These are phyloP conservation scores for Sonneratia alba DNA, from an alignment of 345 rosid genomes.

Conservation along the genomic window DNA sequence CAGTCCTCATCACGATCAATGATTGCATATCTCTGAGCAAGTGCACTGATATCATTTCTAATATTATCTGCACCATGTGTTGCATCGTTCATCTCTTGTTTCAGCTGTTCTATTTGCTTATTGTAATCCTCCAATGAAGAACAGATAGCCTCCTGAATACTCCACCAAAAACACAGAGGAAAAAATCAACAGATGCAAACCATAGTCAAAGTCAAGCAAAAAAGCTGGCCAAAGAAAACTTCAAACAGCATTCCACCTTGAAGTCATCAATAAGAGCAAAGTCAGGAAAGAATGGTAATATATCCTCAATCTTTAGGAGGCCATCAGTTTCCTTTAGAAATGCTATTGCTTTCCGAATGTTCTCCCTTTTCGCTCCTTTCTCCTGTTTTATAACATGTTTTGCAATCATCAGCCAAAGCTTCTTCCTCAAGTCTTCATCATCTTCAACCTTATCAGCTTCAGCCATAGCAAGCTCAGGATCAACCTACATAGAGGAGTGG, in stretches of 20 bases:
- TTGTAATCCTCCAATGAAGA: slow-evolving; percentile 94
- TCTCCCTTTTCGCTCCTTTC: slow-evolving; percentile 94
- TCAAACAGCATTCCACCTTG: slow-evolving; percentile 37
- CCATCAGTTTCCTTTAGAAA: slow-evolving; percentile 99
- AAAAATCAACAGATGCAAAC: not conserved
- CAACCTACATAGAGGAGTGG: slow-evolving; percentile 45
- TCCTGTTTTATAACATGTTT: slow-evolving; percentile 93
- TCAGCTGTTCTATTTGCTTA: slow-evolving; percentile 85
- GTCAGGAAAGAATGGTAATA: slow-evolving; percentile 97
- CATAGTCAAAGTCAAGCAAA: not conserved
- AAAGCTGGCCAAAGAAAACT: not conserved
- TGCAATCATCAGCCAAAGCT: slow-evolving; percentile 98
- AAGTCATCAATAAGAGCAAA: slow-evolving; percentile 98
- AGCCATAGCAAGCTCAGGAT: slow-evolving; percentile 97
- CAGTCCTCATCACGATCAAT: slow-evolving; percentile 88
- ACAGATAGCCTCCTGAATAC: slow-evolving; percentile 84
- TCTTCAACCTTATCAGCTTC: slow-evolving; percentile 99
- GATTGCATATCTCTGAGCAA: slow-evolving; percentile 95
- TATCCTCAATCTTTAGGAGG: slow-evolving; percentile 92
- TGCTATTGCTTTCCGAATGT: slow-evolving; percentile 92
- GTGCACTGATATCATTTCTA: slow-evolving; percentile 90
- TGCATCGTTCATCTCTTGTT: slow-evolving; percentile 98
- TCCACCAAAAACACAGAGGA: not conserved
- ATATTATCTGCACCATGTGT: slow-evolving; percentile 99
- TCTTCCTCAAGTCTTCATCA: slow-evolving; percentile 96